phyloP scores from a whole-genome alignment of 768 basidiomycete genomes.

The Russula olivacea region DNA sequence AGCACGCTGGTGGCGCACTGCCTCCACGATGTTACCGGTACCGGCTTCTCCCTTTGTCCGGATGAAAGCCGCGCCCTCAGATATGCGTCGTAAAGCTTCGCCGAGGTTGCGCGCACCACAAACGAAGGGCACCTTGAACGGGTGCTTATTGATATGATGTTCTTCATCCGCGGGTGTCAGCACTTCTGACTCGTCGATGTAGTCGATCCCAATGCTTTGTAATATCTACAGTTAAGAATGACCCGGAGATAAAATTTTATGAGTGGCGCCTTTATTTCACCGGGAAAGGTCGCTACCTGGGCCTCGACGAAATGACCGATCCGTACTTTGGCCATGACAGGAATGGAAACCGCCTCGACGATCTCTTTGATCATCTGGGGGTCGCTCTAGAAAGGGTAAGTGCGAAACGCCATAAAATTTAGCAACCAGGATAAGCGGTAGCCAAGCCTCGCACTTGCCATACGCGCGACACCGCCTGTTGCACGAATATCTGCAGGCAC shows the following conservation, averaged over 20 bases:
- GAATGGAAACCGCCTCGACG: constrained; percentile 90
- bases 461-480: constrained; percentile 90
- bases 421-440: background rate
- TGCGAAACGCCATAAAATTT: background rate
- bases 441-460: constrained; percentile 50
- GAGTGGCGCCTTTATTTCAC: background rate
- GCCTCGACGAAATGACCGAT: constrained; percentile 99
- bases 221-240: constrained; percentile 56
- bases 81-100: constrained; percentile 92
- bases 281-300: constrained; percentile 44
- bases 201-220: constrained; percentile 91
- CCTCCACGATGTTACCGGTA: constrained; percentile 87
- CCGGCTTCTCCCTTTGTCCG: constrained; percentile 95
- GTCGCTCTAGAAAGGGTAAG: constrained; percentile 57
- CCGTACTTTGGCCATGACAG: constrained; percentile 93
- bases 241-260: background rate
- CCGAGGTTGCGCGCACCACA: constrained; percentile 94
- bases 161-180: constrained; percentile 95
- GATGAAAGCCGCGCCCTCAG: constrained; percentile 97
- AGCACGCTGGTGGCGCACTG: constrained; percentile 85
- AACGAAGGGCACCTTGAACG: constrained; percentile 92
- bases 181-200: constrained; percentile 93
- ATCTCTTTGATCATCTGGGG: constrained; percentile 97
- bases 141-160: constrained; percentile 95
- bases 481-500: constrained; percentile 93